Evolutionary conservation across 2,329 filamentous ascomycete genomes (phyloP).

Genomic region (Coniochaeta hoffmannii): DNA sequence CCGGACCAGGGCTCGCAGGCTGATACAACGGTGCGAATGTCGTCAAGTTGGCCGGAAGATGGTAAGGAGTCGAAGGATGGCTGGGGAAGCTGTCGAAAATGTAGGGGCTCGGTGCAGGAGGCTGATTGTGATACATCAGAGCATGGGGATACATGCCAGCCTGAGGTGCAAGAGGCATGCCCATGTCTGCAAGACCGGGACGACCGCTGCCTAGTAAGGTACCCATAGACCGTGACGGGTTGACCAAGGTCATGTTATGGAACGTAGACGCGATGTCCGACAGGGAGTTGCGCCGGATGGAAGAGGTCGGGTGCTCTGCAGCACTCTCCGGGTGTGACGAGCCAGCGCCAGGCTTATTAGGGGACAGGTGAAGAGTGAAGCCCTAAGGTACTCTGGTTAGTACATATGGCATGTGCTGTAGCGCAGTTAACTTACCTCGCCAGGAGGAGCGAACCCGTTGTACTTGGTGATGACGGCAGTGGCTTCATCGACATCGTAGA

Average conservation of each 20-base stretch:
- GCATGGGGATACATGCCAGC: not conserved
- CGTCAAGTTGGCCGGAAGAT: conserved; percentile 9
- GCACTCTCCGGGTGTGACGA: not conserved
- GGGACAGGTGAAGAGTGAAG: conserved; percentile 3
- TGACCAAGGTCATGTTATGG: not conserved
- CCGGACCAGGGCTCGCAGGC: not conserved
- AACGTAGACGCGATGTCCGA: not conserved
- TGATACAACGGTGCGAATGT: not conserved
- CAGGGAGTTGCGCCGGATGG: not conserved
- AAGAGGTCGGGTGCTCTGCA: not conserved
- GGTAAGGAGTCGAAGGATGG: conserved; percentile 9
- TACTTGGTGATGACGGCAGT: conserved; percentile 30
- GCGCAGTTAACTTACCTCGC: conserved; percentile 21
- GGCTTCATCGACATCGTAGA: conserved; percentile 39
- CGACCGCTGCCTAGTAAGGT: not conserved
- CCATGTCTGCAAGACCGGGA: not conserved
- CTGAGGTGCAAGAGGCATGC: not conserved
- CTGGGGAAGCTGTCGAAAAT: not conserved
- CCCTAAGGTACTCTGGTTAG: conserved; percentile 1
- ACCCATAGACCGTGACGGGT: not conserved
- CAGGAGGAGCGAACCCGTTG: conserved; percentile 25
- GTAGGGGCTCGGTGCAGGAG: not conserved
- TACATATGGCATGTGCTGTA: not conserved
- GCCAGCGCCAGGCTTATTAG: not conserved
- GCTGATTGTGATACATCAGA: not conserved